Conservation (phyloP, 176 grass and related monocot species). For the Thalia dealbata region DNA sequence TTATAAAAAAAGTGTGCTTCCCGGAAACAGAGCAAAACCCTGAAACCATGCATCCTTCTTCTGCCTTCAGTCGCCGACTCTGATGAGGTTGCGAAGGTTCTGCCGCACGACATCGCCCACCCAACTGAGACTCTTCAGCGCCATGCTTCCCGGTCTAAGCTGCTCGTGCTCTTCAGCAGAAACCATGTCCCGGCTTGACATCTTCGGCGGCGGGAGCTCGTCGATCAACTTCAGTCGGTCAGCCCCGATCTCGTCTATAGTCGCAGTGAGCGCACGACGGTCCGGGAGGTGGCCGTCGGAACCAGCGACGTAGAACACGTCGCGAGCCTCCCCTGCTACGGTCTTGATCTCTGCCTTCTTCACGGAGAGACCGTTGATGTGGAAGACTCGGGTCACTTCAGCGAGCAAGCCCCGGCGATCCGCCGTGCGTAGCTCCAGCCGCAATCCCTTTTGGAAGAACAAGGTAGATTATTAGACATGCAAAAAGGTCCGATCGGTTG, state of each 20-base stretch:
- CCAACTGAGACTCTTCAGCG: no score
- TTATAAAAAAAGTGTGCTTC: no score
- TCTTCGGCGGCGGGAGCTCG: conserved; percentile 27
- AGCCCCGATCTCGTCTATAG: conserved; percentile 62
- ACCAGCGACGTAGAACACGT: conserved; percentile 76
- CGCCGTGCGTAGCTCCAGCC: conserved; percentile 56
- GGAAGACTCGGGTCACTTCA: conserved; percentile 74
- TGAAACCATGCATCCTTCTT: no score
- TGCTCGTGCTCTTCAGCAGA: no score
- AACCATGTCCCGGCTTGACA: no score
- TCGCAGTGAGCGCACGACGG: conserved; percentile 47
- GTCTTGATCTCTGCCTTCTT: conserved; percentile 73
- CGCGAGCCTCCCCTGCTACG: conserved; percentile 46
- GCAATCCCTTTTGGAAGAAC: conserved; percentile 38
- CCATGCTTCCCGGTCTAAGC: no score
- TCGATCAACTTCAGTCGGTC: conserved; percentile 54
- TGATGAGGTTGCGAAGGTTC: no score
- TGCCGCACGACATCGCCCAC: no score
- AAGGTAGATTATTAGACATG: background rate
- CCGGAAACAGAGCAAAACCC: no score
- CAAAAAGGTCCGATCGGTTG: conserved; percentile 5
- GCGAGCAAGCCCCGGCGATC: conserved; percentile 75
- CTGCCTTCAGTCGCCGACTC: no score
- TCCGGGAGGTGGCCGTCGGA: conserved; percentile 45
- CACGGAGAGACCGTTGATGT: conserved; percentile 79